Evolutionary conservation across 2,329 filamentous ascomycete genomes (phyloP).

Genomic region (Dactylellina haptotyla): DNA sequence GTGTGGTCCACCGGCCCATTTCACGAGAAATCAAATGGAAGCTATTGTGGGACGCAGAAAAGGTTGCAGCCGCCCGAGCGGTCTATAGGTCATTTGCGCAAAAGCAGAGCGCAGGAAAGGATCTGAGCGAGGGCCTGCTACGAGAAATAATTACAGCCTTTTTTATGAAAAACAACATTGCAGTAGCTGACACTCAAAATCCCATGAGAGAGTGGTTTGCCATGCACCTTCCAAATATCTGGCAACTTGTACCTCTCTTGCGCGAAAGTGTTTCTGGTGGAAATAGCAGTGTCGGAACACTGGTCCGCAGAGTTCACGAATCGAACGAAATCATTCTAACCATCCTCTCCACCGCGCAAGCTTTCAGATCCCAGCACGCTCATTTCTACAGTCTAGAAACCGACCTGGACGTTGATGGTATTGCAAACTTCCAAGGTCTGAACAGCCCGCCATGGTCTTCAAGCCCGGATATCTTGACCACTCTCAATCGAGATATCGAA

Average conservation of each 20-base stretch:
- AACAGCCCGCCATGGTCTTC: constrained; percentile 90
- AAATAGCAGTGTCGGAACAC: constrained; percentile 9
- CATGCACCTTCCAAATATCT: constrained; percentile 51
- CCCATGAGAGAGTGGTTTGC: constrained; percentile 53
- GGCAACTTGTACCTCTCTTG: constrained; percentile 39
- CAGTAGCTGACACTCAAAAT: constrained; percentile 8
- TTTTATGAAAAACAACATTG: constrained; percentile 41
- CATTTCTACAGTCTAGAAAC: constrained; percentile 76
- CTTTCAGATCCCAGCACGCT: constrained; percentile 76
- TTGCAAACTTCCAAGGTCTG: constrained; percentile 73
- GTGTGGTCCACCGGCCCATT: constrained; percentile 72
- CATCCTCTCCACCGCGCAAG: constrained; percentile 39
- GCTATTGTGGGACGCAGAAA: constrained; percentile 89
- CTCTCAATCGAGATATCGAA: constrained; percentile 57
- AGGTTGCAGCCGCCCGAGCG: constrained; percentile 79
- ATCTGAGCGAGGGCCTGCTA: constrained; percentile 55
- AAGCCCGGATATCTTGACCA: constrained; percentile 60
- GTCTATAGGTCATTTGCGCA: constrained; percentile 71
- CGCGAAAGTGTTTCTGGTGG: constrained; percentile 23
- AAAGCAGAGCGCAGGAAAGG: constrained; percentile 48
- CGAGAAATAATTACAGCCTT: constrained; percentile 54
- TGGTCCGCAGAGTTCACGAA: constrained; percentile 65
- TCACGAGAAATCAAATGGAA: constrained; percentile 78
- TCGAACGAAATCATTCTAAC: constrained; percentile 76
- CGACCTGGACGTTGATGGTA: constrained; percentile 73